These are phyloP conservation scores for Wallacemonas collosoma DNA, from an alignment of 208 protist species.

Conservation along the genomic window DNA sequence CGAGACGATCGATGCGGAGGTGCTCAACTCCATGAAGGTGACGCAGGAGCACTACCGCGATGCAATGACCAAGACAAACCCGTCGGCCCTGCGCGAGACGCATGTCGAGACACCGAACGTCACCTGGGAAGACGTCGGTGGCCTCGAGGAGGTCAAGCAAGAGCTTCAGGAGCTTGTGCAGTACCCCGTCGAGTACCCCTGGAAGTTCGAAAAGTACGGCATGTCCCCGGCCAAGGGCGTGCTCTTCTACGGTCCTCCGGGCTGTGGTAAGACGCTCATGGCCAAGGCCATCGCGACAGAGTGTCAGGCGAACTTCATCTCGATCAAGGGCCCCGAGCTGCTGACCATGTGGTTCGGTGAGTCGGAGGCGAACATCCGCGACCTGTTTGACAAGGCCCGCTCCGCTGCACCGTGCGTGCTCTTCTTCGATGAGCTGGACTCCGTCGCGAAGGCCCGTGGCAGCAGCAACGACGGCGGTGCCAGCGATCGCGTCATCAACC, in stretches of 20 bases:
- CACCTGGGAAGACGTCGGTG: constrained; percentile 99
- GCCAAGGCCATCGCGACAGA: constrained; percentile 98
- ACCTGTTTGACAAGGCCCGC: constrained; percentile 99
- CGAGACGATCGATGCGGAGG: constrained; percentile 98
- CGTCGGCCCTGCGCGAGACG: constrained; percentile 99
- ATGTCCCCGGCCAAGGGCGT: constrained; percentile 98
- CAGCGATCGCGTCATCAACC: constrained; percentile 99
- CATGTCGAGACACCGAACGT: constrained; percentile 99
- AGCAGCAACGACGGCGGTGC: constrained; percentile 97
- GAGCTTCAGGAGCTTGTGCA: constrained; percentile 99
- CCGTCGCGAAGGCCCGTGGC: constrained; percentile 98
- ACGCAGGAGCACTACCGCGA: constrained; percentile 99
- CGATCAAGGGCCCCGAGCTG: constrained; percentile 99
- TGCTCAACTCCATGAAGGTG: constrained; percentile 98
- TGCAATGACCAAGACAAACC: constrained; percentile 96
- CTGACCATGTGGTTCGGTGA: constrained; percentile 99
- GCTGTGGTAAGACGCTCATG: constrained; percentile 99
- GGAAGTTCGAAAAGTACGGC: constrained; percentile 99
- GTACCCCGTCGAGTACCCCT: constrained; percentile 99
- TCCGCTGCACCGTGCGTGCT: constrained; percentile 99
- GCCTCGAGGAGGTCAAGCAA: constrained; percentile 97
- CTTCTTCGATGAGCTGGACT: constrained; percentile 99
- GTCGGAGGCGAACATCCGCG: constrained; percentile 99
- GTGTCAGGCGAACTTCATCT: constrained; percentile 99
- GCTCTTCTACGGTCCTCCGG: constrained; percentile 98